phyloP scores from a whole-genome alignment of 495 filamentous ascomycete genomes.

The Penicillium steckii region DNA sequence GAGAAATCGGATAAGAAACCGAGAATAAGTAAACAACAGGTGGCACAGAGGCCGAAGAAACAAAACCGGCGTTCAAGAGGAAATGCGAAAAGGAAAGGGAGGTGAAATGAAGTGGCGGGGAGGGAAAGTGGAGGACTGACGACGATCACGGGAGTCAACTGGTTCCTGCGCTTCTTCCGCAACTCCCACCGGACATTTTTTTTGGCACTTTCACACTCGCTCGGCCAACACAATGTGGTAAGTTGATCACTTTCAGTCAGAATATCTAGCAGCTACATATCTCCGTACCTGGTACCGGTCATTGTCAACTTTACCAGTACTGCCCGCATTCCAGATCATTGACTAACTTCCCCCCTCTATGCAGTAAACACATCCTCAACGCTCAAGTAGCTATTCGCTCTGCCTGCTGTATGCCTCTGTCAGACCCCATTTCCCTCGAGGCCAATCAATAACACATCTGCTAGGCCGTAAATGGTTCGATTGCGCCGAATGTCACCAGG shows the following conservation, averaged over 20 bases:
- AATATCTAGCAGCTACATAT: too few species aligned
- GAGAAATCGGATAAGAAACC: not conserved
- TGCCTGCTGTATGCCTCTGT: slow-evolving; percentile 72
- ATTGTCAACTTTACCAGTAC: not conserved
- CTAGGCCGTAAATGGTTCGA: slow-evolving; percentile 96
- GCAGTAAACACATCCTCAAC: slow-evolving; percentile 94
- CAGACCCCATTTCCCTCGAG: not conserved
- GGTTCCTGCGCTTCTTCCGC: slow-evolving; percentile 23
- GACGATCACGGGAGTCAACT: slow-evolving; percentile 28
- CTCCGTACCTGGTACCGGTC: too few species aligned
- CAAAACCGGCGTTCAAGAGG: slow-evolving; percentile 1
- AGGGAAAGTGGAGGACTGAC: slow-evolving; percentile 31
- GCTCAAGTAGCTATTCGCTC: slow-evolving; percentile 95
- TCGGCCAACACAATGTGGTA: slow-evolving; percentile 26
- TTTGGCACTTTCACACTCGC: not conserved
- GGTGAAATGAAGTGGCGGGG: slow-evolving; percentile 27
- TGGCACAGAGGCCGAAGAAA: slow-evolving; percentile 15
- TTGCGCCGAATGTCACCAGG: slow-evolving; percentile 91
- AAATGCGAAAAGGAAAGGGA: slow-evolving; percentile 9
- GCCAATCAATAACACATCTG: slow-evolving; percentile 7
- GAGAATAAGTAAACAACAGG: not conserved
- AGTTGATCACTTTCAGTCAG: too few species aligned
- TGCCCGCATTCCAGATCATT: slow-evolving; percentile 3
- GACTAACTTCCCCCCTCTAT: slow-evolving; percentile 2
- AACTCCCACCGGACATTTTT: slow-evolving; percentile 5